Conservation (phyloP, 176 grass and related monocot genomes). For the Urochloa ruziziensis region DNA sequence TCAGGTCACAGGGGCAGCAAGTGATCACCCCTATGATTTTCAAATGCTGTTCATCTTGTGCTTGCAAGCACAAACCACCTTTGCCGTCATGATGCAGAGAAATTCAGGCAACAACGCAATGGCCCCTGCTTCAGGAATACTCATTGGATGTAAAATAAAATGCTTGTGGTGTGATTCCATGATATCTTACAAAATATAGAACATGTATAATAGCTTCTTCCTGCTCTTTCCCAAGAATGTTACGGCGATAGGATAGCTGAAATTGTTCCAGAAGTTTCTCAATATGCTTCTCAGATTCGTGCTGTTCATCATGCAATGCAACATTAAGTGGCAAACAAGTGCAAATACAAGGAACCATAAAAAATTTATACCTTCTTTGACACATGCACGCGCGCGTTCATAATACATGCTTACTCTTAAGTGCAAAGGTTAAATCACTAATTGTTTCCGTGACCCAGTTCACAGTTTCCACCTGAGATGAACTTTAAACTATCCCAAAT, state of each 20-base stretch:
- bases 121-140: not conserved
- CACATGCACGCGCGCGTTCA: no score
- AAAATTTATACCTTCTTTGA: no score
- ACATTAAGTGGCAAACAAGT: no score
- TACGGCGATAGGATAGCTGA: not conserved
- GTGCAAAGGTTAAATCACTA: no score
- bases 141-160: not conserved
- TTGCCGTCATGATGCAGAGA: slow-evolving; percentile 7
- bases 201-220: not conserved
- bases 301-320: no score
- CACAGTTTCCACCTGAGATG: no score
- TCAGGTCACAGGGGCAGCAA: slow-evolving; percentile 64
- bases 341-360: no score
- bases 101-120: not conserved
- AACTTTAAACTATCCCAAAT: not conserved
- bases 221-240: not conserved
- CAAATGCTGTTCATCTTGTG: not conserved
- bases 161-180: not conserved
- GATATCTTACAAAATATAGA: not conserved
- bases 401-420: no score
- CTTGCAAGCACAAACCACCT: not conserved
- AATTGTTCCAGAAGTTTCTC: no score
- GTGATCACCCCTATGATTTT: not conserved
- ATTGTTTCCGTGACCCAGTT: no score
- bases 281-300: no score